phyloP scores from a whole-genome alignment of 805 yeast species.

The Starmerella stellata region DNA sequence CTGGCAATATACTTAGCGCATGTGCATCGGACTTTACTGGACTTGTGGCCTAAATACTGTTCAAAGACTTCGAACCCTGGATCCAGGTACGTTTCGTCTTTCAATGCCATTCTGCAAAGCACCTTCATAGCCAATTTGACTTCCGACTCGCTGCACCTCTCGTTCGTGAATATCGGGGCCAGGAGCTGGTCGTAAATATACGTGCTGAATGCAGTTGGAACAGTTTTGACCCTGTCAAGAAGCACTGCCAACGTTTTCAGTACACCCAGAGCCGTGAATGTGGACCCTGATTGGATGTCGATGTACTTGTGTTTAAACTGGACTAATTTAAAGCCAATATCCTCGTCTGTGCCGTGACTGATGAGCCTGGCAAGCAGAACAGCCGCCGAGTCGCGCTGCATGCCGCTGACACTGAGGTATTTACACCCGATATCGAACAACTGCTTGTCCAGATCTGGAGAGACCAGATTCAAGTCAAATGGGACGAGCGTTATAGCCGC shows the following conservation, averaged over 20 bases:
- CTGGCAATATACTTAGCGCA: conserved; percentile 50
- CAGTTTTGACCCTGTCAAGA: background rate
- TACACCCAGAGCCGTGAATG: too few relatives aligned
- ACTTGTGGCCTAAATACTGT: conserved; percentile 29
- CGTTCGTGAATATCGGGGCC: too few relatives aligned
- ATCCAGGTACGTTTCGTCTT: conserved; percentile 22
- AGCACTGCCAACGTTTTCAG: background rate
- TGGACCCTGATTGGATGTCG: too few relatives aligned
- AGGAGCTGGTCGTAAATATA: background rate
- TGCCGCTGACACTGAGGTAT: conserved; percentile 31
- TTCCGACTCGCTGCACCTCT: background rate
- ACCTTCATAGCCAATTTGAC: conserved; percentile 19
- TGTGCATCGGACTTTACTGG: conserved; percentile 41
- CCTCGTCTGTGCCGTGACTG: conserved; percentile 23
- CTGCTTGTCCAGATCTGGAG: too few relatives aligned
- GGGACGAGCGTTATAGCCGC: conserved; percentile 56
- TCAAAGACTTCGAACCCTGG: conserved; percentile 34
- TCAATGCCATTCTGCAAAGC: conserved; percentile 27
- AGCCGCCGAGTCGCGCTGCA: conserved; percentile 38
- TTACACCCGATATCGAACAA: too few relatives aligned
- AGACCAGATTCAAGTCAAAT: conserved; percentile 38
- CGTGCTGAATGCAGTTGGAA: background rate
- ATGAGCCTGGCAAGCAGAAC: conserved; percentile 36
- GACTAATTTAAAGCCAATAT: too few relatives aligned
- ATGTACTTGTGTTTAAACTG: too few relatives aligned